Conservation (phyloP, 116 monocot genomes). For the Zostera marina region DNA sequence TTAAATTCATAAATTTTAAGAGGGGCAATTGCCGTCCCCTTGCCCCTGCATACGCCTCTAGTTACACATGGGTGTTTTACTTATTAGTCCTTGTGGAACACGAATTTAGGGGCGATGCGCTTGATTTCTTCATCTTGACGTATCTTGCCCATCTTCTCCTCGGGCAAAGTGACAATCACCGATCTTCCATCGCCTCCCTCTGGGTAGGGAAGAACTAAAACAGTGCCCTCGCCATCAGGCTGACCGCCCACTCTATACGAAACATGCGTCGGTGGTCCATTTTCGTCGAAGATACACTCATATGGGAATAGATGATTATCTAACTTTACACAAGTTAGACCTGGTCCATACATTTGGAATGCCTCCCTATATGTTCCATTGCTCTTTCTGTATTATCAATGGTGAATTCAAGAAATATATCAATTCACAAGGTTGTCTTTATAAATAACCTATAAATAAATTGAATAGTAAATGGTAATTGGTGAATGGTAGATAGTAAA, state of each 20-base stretch:
- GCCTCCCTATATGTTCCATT: conserved; percentile 4
- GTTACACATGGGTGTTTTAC: too few species aligned
- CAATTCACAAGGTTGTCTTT: too few species aligned
- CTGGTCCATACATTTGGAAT: conserved; percentile 76
- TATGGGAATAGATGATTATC: conserved; percentile 49
- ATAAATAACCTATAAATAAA: neutral
- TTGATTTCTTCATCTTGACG: conserved; percentile 38
- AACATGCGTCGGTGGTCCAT: conserved; percentile 44
- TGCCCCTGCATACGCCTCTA: too few species aligned
- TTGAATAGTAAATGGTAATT: too few species aligned
- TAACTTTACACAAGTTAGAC: conserved; percentile 44
- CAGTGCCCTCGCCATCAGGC: conserved; percentile 40
- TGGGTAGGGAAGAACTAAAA: conserved; percentile 43
- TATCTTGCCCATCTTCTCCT: conserved; percentile 34
- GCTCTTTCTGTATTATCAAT: neutral
- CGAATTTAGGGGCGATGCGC: conserved; percentile 21
- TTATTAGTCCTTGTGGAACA: conserved; percentile 12
- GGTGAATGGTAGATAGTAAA: too few species aligned
- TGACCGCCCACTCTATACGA: conserved; percentile 28
- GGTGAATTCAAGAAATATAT: neutral
- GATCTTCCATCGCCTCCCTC: conserved; percentile 35
- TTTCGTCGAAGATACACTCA: conserved; percentile 22
- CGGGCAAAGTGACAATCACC: conserved; percentile 47
- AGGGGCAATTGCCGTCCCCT: too few species aligned
- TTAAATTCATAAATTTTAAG: too few species aligned